Evolutionary conservation across 495 filamentous ascomycete genomes (phyloP).

Genomic region (Annulohypoxylon moriforme): DNA sequence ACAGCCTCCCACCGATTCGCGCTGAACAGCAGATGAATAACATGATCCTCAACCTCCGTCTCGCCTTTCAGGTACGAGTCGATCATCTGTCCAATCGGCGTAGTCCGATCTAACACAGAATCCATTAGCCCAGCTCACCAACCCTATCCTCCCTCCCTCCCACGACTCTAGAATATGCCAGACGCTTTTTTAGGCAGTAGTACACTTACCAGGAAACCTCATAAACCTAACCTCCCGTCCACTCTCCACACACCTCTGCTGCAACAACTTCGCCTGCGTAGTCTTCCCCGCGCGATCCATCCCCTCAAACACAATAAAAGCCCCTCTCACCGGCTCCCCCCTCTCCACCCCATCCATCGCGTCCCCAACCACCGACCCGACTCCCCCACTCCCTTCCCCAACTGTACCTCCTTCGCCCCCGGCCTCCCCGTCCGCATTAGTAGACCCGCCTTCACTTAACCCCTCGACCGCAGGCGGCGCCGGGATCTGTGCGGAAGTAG

Average conservation of each 20-base stretch:
- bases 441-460: background rate
- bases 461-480: slow-evolving; percentile 1
- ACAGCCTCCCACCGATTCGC: slow-evolving; percentile 94
- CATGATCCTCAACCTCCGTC: slow-evolving; percentile 85
- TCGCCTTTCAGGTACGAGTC: slow-evolving; percentile 82
- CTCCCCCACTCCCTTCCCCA: background rate
- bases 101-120: slow-evolving; percentile 75
- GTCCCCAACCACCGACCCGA: background rate
- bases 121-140: background rate
- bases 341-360: slow-evolving; percentile 41
- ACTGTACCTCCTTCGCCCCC: background rate
- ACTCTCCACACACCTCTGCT: slow-evolving; percentile 66
- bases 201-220: slow-evolving; percentile 81
- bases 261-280: slow-evolving; percentile 85
- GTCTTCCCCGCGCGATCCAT: slow-evolving; percentile 96
- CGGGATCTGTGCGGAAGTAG: too few species aligned
- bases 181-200: background rate
- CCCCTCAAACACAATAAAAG: slow-evolving; percentile 91
- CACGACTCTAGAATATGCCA: background rate
- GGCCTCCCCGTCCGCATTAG: background rate
- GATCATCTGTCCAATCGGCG: slow-evolving; percentile 90
- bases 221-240: slow-evolving; percentile 77
- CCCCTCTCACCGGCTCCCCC: slow-evolving; percentile 63
- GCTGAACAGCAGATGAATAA: slow-evolving; percentile 94
- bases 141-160: background rate